Percentiles rank a stretch among this genome's conserved stretches.
These are phyloP conservation scores for Magnaporthiopsis rhizophila DNA, from an alignment of 2,329 filamentous ascomycete species.

Conservation along the genomic window DNA sequence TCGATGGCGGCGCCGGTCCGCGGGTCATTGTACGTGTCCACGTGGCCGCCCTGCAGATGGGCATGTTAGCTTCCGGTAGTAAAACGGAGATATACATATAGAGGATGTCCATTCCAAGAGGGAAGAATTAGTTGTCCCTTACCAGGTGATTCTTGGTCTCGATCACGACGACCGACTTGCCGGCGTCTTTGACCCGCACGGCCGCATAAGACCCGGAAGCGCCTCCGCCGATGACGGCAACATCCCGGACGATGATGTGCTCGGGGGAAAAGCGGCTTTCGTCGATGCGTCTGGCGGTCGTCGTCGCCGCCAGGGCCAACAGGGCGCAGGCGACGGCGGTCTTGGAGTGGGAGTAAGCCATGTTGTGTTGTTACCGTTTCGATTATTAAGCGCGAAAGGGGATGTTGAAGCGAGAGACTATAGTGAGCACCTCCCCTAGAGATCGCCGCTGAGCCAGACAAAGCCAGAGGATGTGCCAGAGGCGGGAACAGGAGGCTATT, in stretches of 20 bases:
- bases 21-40: conserved; percentile 35
- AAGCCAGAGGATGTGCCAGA: background rate
- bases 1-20: conserved; percentile 21
- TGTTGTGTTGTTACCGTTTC: background rate
- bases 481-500: background rate
- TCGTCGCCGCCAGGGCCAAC: background rate
- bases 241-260: conserved; percentile 11
- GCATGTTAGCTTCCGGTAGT: background rate
- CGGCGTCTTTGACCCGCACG: conserved; percentile 12
- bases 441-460: background rate
- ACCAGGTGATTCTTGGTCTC: conserved; percentile 10
- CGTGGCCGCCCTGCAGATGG: conserved; percentile 25
- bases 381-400: background rate
- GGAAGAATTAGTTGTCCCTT: background rate
- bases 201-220: conserved; percentile 14
- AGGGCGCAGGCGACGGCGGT: background rate
- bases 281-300: background rate
- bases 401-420: background rate
- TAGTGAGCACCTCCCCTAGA: background rate
- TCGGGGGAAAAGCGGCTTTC: conserved; percentile 33
- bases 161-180: conserved; percentile 14
- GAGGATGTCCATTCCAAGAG: background rate
- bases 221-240: conserved; percentile 16
- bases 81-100: too few relatives aligned
- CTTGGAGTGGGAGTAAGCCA: background rate